These are phyloP conservation scores for Pythium dissotocum DNA, from an alignment of 352 stramenopile genomes.

Conservation along the genomic window DNA sequence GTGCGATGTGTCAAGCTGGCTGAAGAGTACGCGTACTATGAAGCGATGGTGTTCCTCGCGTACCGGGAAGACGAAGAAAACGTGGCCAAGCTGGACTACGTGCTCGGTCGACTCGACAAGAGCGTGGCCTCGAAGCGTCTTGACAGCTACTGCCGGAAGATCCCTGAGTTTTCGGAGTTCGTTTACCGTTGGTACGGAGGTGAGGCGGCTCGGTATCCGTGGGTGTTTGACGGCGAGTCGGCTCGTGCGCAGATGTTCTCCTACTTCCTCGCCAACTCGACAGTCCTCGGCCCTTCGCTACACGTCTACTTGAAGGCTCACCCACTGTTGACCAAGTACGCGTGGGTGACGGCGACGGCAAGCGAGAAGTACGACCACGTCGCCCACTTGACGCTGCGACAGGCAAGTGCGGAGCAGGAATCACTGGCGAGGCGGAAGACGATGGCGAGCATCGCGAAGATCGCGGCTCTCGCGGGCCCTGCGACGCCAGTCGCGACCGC, in stretches of 20 bases:
- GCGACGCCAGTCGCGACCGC: constrained; percentile 36
- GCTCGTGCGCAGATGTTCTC: constrained; percentile 48
- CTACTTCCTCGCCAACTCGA: constrained; percentile 64
- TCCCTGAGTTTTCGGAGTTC: constrained; percentile 62
- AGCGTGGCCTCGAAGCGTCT: constrained; percentile 57
- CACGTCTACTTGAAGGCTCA: constrained; percentile 69
- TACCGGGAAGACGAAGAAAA: constrained; percentile 65
- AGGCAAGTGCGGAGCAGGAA: constrained; percentile 49
- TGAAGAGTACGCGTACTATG: constrained; percentile 78
- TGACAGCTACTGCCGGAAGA: constrained; percentile 60
- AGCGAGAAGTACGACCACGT: constrained; percentile 67
- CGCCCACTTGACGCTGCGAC: constrained; percentile 50
- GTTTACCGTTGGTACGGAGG: constrained; percentile 79
- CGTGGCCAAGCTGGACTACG: constrained; percentile 64
- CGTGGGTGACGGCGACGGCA: constrained; percentile 69
- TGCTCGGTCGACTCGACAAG: constrained; percentile 59
- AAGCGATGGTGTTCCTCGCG: constrained; percentile 80
- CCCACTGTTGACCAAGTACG: constrained; percentile 49
- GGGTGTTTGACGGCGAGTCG: constrained; percentile 36
- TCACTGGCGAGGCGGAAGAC: constrained; percentile 73
- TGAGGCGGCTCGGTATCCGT: constrained; percentile 64
- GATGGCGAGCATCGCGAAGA: constrained; percentile 77
- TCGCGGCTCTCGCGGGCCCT: constrained; percentile 64
- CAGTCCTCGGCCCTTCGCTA: constrained; percentile 55
- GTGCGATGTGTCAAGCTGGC: constrained; percentile 53